Base-by-base conservation (phyloP, 495 filamentous ascomycete genomes). In the Oidiodendron maius region DNA sequence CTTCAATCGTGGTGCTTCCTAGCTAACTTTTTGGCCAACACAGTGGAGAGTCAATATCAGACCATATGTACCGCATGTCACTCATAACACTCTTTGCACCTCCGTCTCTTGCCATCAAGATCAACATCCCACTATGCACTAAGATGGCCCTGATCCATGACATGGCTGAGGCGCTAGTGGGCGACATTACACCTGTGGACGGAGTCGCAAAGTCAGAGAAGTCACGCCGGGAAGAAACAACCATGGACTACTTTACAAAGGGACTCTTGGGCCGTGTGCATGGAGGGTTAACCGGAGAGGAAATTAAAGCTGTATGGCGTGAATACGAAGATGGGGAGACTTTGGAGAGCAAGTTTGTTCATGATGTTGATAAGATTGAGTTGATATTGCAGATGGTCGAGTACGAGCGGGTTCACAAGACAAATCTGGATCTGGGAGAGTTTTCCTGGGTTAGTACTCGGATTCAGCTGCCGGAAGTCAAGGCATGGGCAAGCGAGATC, bases 11-110 rank as follows among this genome's bases (percentile, higher is more conserved):
- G 28, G 2, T 43, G 15, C 3, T 13, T 12, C 21, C 4, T 45
- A 4, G 50, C 60, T 34, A 58, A 51, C 34, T 3, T 46, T 44
- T 24, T 22, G 22, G 22, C 28, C 40, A 69, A 65, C 13, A 10
- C 16, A 61, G 58, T 18, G 74, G 74, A 51, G 93, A 98, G 67
- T 93, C 87, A 1, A 96, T 98, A 64, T 77, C 89, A 21, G 93
- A 98, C 68, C 93, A 98, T 72, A 98, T 98, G 93, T 97, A 98
- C 68, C 88, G 93, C 61, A 98, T 98, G 93, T 89, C 91, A 40
- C 80, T 98, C 60, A 87, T 97, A 69, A 87, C 87, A 26, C 86
- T 98, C 81, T 76, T 97, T 44, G 90, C 88, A n/a, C 94, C 93
- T 15, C 69, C 83, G 0, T 71, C 87, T 12, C 77, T 95, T 10